Evolutionary conservation across 345 rosid species (phyloP).

Genomic region (Melastoma malabathricum): DNA sequence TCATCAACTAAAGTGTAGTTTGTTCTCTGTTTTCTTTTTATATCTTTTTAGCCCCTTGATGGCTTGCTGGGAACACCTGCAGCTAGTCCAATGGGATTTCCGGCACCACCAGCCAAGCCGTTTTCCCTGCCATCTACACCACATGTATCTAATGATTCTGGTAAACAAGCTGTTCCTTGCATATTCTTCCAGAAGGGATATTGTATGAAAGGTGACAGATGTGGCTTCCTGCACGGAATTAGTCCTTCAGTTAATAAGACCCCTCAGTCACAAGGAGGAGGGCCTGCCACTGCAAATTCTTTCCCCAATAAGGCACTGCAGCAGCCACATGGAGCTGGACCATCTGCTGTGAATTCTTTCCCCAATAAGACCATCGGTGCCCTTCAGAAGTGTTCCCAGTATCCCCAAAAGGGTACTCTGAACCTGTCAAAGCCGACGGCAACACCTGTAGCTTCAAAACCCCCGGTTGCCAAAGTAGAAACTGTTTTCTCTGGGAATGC

Average conservation of each 20-base stretch:
- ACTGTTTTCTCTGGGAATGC: conserved; percentile 19
- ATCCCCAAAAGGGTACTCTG: conserved; percentile 17
- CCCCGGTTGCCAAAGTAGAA: conserved; percentile 18
- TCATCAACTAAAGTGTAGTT: not conserved
- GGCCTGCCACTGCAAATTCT: conserved; percentile 11
- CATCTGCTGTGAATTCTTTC: conserved; percentile 19
- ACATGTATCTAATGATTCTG: conserved; percentile 19
- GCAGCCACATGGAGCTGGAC: conserved; percentile 18
- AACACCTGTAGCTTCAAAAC: conserved; percentile 18
- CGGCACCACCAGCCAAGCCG: conserved; percentile 4
- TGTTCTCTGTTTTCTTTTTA: not conserved
- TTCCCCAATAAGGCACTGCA: no score
- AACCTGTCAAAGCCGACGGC: conserved; percentile 18
- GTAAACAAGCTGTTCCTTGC: conserved; percentile 66
- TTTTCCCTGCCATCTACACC: conserved; percentile 2
- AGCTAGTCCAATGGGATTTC: conserved; percentile 31
- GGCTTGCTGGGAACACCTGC: conserved; percentile 62
- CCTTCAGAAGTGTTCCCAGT: conserved; percentile 24
- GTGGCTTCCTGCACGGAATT: conserved; percentile 67
- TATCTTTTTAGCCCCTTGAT: conserved; percentile 69
- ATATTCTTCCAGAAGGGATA: conserved; percentile 69
- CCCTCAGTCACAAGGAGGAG: conserved; percentile 19
- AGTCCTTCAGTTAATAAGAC: conserved; percentile 25
- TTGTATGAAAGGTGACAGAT: conserved; percentile 78
- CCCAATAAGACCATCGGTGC: conserved; percentile 19